Evolutionary conservation across 2,329 filamentous ascomycete genomes (phyloP), one percentile per base, ranked within the genome.

Genomic region (Aspergillus unguis): DNA sequence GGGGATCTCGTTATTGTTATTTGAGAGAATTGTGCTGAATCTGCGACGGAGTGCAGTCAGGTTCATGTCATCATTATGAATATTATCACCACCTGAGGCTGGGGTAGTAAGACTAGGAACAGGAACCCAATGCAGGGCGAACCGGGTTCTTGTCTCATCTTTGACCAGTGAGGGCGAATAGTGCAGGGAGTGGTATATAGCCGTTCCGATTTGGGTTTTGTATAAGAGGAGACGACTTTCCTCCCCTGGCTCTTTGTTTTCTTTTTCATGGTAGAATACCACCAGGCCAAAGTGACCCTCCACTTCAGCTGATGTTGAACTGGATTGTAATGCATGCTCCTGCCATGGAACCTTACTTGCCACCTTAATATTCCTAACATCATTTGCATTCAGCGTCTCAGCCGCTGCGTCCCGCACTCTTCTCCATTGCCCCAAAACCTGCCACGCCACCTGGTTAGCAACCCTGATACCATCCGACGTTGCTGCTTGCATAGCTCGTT

Each of bases 261-360:
- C 36, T 42, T 38, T 37, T 38, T 43, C 7, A n/a, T 29, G 28
- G 44, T 52, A 52, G 37, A 54, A 48, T 43, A 52, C 45, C 25
- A 56, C 45, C 5, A 58, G 47, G 40, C 55, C 53, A 55, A 49
- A 55, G 42, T 41, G 36, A 45, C 7, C 49, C 10, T 45, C 41
- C 26, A 35, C 40, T 52, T 35, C 33, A 50, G 33, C 17, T 32
- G 45, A 40, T 1, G 27, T 32, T 10, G 45, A 48, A 48, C 31
- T 38, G 35, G 46, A 46, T 43, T 23, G 36, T 9, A 56, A 29
- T 23, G 49, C 43, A 9, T 53, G 52, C 28, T 57, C 54, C 51
- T 58, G 57, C 54, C 54, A 56, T 3, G 45, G 56, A 17, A 57
- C 54, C 17, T 44, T 43, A 29, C 50, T 47, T 25, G 51, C 54